phyloP scores from a whole-genome alignment of 257 asterid genomes.

The Perilla frutescens region DNA sequence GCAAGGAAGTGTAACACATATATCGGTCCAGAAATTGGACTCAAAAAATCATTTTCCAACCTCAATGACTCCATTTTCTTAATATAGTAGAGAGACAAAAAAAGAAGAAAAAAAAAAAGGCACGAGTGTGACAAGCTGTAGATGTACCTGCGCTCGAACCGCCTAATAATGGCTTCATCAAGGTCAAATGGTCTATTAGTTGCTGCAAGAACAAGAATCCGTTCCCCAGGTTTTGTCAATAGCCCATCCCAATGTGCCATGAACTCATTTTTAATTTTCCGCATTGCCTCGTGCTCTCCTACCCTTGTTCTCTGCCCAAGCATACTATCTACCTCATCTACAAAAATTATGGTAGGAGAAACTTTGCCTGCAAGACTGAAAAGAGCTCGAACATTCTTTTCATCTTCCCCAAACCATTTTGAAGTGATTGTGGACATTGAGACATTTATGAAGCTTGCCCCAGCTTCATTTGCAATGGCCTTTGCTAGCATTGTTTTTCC shows the following conservation, averaged over 20 bases:
- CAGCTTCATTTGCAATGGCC: constrained; percentile 96
- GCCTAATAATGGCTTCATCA: constrained; percentile 91
- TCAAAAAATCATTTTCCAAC: not conserved
- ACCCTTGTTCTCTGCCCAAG: constrained; percentile 92
- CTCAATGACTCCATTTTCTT: not conserved
- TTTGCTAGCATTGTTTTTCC: constrained; percentile 98
- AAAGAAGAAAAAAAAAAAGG: too few species aligned
- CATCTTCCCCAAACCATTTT: constrained; percentile 98
- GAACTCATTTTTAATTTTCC: constrained; percentile 89
- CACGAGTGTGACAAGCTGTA: not conserved
- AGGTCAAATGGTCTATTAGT: constrained; percentile 94
- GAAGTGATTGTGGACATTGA: constrained; percentile 96
- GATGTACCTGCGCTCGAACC: constrained; percentile 91
- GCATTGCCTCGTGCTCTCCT: constrained; percentile 96
- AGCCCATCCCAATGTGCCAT: constrained; percentile 96
- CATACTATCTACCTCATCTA: constrained; percentile 97
- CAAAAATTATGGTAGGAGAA: constrained; percentile 85
- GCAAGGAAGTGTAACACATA: not conserved
- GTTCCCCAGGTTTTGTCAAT: constrained; percentile 74
- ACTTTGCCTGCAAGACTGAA: constrained; percentile 92
- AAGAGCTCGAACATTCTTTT: constrained; percentile 90
- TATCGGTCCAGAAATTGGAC: too few species aligned
- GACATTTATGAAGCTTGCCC: constrained; percentile 94
- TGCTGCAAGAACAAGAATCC: constrained; percentile 94
- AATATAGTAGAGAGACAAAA: not conserved